Evolutionary conservation across 148 eudicot genomes (phyloP).

Genomic region (Polygonum aviculare): DNA sequence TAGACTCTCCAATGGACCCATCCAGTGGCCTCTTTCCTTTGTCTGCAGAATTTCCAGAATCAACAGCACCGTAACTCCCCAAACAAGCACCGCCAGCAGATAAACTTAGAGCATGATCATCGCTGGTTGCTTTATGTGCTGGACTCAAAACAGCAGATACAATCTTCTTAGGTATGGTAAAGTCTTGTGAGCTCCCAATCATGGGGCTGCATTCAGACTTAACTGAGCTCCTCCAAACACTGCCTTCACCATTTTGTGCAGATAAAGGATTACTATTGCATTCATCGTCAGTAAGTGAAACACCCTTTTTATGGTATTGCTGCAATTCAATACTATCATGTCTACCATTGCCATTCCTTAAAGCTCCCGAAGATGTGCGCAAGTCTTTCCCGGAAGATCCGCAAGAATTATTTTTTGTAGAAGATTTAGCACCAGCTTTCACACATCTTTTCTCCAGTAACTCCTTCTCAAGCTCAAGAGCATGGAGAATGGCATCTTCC

Average conservation of each 20-base stretch:
- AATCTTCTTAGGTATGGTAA: slow-evolving; percentile 31
- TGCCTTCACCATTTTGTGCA: slow-evolving; percentile 25
- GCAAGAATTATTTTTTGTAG: slow-evolving; percentile 29
- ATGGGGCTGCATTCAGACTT: slow-evolving; percentile 28
- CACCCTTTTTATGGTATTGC: slow-evolving; percentile 27
- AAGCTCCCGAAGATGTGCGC: slow-evolving; percentile 26
- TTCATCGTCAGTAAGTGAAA: slow-evolving; percentile 27
- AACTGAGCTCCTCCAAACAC: slow-evolving; percentile 22
- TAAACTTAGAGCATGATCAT: slow-evolving; percentile 23
- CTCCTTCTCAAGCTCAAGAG: slow-evolving; percentile 88
- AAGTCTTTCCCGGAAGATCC: slow-evolving; percentile 30
- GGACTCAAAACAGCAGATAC: slow-evolving; percentile 26
- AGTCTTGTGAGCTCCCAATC: slow-evolving; percentile 43
- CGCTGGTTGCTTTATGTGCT: slow-evolving; percentile 22
- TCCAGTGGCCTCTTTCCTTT: slow-evolving; percentile 40
- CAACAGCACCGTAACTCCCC: slow-evolving; percentile 22
- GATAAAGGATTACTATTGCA: slow-evolving; percentile 18
- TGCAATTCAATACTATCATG: slow-evolving; percentile 21
- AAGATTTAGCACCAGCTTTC: slow-evolving; percentile 29
- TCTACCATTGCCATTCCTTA: slow-evolving; percentile 42
- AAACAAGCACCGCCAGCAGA: slow-evolving; percentile 20
- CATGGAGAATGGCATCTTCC: slow-evolving; percentile 97
- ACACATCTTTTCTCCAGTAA: slow-evolving; percentile 52
- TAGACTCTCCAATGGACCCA: slow-evolving; percentile 28
- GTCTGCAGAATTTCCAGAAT: slow-evolving; percentile 23